Evolutionary conservation across 2,329 filamentous ascomycete genomes (phyloP).

Genomic region (Curvularia spicifera): DNA sequence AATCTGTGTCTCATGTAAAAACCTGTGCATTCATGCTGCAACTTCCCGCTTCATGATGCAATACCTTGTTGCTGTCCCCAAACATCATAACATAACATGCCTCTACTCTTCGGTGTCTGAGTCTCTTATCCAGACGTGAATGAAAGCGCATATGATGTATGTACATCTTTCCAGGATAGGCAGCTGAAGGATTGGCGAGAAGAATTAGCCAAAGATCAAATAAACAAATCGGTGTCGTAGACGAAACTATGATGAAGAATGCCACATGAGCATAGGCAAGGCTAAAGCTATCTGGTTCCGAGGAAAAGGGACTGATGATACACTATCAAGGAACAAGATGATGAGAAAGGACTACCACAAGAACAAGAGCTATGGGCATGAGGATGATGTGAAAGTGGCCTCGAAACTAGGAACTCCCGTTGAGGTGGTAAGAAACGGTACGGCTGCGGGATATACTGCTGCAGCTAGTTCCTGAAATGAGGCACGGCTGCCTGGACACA

Average conservation of each 20-base stretch:
- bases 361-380: background rate
- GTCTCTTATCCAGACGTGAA: conserved; percentile 26
- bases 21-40: background rate
- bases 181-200: conserved; percentile 6
- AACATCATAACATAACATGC: conserved; percentile 32
- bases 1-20: background rate
- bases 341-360: background rate
- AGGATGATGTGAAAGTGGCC: conserved; percentile 8
- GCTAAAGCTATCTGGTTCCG: conserved; percentile 28
- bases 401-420: conserved; percentile 5
- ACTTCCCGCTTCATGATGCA: conserved; percentile 22
- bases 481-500: background rate
- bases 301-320: conserved; percentile 9
- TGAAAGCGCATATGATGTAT: conserved; percentile 18
- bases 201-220: conserved; percentile 18
- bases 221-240: conserved; percentile 10
- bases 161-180: conserved; percentile 4
- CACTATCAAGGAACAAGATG: background rate
- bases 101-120: conserved; percentile 21
- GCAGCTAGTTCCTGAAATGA: conserved; percentile 14
- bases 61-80: conserved; percentile 25
- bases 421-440: conserved; percentile 10
- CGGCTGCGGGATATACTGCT: conserved; percentile 20
- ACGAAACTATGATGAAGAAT: conserved; percentile 5
- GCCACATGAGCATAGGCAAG: conserved; percentile 17